Base-by-base conservation (phyloP, 169 alveolate species). In the Cryptosporidium sp. region DNA sequence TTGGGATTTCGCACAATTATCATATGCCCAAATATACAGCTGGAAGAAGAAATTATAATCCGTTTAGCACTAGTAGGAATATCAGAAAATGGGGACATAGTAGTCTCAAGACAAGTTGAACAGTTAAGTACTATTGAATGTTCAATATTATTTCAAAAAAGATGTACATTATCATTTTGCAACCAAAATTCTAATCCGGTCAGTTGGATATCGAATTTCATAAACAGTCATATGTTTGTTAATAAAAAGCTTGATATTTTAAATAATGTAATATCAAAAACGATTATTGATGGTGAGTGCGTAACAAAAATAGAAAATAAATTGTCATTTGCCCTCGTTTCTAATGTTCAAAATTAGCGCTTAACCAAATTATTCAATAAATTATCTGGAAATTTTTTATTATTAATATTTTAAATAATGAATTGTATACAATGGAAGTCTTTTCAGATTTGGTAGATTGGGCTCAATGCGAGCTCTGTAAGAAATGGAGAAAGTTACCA, bases 381-480 rank as follows among this genome's bases (percentile, higher is more conserved):
- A 23, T 65, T 33, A 62, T 35, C 35, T 70, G 2, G 50, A 67
- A 70, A 41, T 45, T 69, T 70, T 18, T 41, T 16, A 14, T 31
- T 39, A 14, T 8, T 12, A 21, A 45, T 39, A 41, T 8, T 69
- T 4, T 2, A 43, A 71, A 48, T 80, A 43, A 80, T 80, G 89
- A 21, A 16, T 43, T 43, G 26, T 45, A 43, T 59, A 43, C 2
- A 10, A 29, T 39, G 55, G 50, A 62, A 21, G 3, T 43, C 45
- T 59, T 69, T 62, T 31, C 89, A 6, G 89, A 80, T 45, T 65
- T 80, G 37, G 89, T 80, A 14, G 75, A 80, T 80, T 80, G 89
- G 89, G 89, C 89, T 80, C 89, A 80, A 65, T 80, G 89, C 18
- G 89, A 80, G 45, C 65, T 80, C 12, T 80, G 89, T 6, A 80